Percentiles rank a stretch among this genome's conserved stretches.
phyloP scores from a whole-genome alignment of 2,329 filamentous ascomycete species.

The Alternaria rosae region DNA sequence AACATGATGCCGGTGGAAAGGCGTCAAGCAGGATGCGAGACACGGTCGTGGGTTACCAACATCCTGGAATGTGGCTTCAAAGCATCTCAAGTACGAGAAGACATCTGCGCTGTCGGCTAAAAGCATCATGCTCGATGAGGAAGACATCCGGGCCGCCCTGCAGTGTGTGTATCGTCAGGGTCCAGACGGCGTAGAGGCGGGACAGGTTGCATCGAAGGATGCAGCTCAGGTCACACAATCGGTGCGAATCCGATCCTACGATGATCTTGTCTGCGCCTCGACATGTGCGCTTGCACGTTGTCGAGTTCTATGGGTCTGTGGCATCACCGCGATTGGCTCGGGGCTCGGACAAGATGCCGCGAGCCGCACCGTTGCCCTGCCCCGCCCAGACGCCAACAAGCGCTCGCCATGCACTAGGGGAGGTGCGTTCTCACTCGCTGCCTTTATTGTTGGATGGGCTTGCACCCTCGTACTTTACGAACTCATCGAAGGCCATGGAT shows the following conservation, averaged over 20 bases:
- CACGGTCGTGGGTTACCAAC: background rate
- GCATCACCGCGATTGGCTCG: background rate
- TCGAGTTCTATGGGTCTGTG: background rate
- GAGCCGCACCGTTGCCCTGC: background rate
- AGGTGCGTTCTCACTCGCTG: too few species aligned
- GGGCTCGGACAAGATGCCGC: background rate
- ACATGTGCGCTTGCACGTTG: background rate
- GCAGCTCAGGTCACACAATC: background rate
- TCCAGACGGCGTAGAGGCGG: background rate
- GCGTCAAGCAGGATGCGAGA: background rate
- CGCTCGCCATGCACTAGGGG: background rate
- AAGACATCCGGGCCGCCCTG: background rate
- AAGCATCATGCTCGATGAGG: background rate
- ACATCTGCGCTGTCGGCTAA: background rate
- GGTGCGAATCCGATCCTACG: background rate
- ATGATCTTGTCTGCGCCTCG: background rate
- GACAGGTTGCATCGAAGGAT: background rate
- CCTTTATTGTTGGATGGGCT: background rate
- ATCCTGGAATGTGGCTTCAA: background rate
- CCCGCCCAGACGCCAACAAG: background rate
- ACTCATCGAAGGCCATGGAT: background rate
- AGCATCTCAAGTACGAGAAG: background rate
- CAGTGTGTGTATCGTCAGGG: background rate
- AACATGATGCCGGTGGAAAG: background rate
- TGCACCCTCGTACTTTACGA: background rate